Conservation (phyloP, 1,284 basidiomycete species). For the Schizophyllum commune region DNA sequence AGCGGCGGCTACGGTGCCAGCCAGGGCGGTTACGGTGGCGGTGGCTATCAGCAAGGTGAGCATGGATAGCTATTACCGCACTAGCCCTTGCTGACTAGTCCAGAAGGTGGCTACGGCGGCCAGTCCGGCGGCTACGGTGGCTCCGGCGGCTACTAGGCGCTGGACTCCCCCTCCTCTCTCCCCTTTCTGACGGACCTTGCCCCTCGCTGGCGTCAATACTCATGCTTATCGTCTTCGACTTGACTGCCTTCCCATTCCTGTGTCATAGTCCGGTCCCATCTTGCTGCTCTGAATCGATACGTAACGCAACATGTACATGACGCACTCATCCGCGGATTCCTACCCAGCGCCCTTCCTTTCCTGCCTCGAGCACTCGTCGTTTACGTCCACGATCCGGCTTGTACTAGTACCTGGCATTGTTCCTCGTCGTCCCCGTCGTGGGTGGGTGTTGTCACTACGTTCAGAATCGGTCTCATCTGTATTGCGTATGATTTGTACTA, state of each 20-base stretch:
- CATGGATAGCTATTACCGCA: background rate
- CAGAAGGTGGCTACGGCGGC: background rate
- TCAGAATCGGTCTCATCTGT: constrained; percentile 13
- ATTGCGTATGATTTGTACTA: constrained; percentile 5
- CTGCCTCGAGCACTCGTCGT: constrained; percentile 26
- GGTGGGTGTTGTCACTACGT: background rate
- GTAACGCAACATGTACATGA: constrained; percentile 1
- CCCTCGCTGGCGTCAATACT: constrained; percentile 2
- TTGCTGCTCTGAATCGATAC: constrained; percentile 7
- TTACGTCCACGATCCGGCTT: constrained; percentile 32
- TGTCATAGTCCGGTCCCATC: background rate
- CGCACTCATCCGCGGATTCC: background rate
- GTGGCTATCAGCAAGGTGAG: constrained; percentile 11
- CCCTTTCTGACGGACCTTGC: constrained; percentile 6
- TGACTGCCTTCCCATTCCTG: background rate
- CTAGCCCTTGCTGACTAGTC: background rate
- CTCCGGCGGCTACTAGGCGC: constrained; percentile 5
- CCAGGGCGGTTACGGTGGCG: constrained; percentile 12
- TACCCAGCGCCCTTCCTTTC: background rate
- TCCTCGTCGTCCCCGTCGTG: background rate
- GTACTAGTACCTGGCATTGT: constrained; percentile 30
- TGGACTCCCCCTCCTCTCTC: constrained; percentile 8
- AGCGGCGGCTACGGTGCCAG: constrained; percentile 9
- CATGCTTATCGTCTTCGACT: background rate
- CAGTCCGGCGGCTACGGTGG: background rate